phyloP scores from a whole-genome alignment of 495 filamentous ascomycete genomes.

The Parathielavia appendiculata region DNA sequence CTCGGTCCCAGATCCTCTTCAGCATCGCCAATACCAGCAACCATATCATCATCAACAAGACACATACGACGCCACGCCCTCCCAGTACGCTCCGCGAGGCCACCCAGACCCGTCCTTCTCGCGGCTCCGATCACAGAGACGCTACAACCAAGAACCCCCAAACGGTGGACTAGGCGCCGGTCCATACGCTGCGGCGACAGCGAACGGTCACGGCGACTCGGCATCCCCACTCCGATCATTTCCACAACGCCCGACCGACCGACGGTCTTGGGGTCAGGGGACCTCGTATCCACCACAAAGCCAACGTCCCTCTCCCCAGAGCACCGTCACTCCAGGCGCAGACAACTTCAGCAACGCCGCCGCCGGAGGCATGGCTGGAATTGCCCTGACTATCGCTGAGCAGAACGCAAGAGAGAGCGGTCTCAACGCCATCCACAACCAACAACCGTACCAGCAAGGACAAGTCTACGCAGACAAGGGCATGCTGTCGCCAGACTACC shows the following conservation, averaged over 20 bases:
- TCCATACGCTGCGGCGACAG: conserved; percentile 17
- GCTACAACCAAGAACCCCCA: conserved; percentile 31
- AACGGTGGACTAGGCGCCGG: conserved; percentile 12
- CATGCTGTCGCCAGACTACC: conserved; percentile 18
- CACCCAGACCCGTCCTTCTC: conserved; percentile 44
- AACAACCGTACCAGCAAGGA: conserved; percentile 39
- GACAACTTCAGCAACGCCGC: conserved; percentile 71
- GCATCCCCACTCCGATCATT: conserved; percentile 22
- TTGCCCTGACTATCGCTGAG: conserved; percentile 69
- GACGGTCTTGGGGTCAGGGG: conserved; percentile 29
- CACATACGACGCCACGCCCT: conserved; percentile 22
- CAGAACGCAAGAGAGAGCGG: conserved; percentile 68
- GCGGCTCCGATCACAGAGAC: conserved; percentile 35
- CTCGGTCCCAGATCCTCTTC: conserved; percentile 12
- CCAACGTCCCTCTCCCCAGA: conserved; percentile 22
- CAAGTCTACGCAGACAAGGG: conserved; percentile 19
- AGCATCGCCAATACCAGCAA: conserved; percentile 20
- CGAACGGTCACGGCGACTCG: conserved; percentile 18
- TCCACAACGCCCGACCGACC: conserved; percentile 28
- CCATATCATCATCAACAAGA: conserved; percentile 24
- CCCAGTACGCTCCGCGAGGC: conserved; percentile 30
- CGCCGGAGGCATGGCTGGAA: conserved; percentile 69
- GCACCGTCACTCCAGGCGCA: conserved; percentile 62
- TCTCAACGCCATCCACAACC: conserved; percentile 57
- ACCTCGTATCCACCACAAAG: conserved; percentile 18